Evolutionary conservation across 768 basidiomycete genomes (phyloP).

Genomic region (Suillus bovinus): DNA sequence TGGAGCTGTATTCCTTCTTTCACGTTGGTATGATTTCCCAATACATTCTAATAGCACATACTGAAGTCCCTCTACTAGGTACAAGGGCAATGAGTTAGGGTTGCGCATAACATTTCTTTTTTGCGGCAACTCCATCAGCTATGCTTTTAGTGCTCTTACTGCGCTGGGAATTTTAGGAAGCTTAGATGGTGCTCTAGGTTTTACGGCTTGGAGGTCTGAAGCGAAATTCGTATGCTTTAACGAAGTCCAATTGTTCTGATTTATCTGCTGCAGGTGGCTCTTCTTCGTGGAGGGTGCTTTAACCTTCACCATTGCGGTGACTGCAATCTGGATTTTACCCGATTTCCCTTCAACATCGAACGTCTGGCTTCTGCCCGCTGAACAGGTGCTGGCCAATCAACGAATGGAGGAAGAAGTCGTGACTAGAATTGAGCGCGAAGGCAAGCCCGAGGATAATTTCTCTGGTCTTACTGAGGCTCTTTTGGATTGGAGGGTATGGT

Average conservation of each 20-base stretch:
- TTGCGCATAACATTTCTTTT: slow-evolving; percentile 63
- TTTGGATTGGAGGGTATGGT: slow-evolving; percentile 81
- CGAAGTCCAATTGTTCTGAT: neutral
- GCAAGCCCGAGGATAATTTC: slow-evolving; percentile 33
- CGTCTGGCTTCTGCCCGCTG: slow-evolving; percentile 58
- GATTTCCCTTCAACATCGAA: slow-evolving; percentile 66
- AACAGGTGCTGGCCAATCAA: slow-evolving; percentile 51
- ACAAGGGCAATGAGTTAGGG: slow-evolving; percentile 68
- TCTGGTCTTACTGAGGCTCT: slow-evolving; percentile 57
- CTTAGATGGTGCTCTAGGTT: slow-evolving; percentile 69
- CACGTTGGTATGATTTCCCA: slow-evolving; percentile 49
- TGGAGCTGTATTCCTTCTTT: slow-evolving; percentile 63
- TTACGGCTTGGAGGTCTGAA: slow-evolving; percentile 68
- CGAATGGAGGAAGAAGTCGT: slow-evolving; percentile 65
- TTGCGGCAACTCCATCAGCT: slow-evolving; percentile 72
- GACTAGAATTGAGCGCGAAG: slow-evolving; percentile 47
- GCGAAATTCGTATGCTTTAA: neutral
- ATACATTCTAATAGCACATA: neutral
- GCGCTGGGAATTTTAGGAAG: slow-evolving; percentile 69
- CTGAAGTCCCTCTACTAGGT: slow-evolving; percentile 25
- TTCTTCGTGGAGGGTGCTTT: slow-evolving; percentile 66
- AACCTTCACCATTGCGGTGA: slow-evolving; percentile 50
- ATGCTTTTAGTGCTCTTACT: slow-evolving; percentile 77
- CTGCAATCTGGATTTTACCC: slow-evolving; percentile 64
- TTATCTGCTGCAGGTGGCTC: slow-evolving; percentile 51